A percentile compares a stretch with the other conserved stretches of the same genome.
phyloP scores from a whole-genome alignment of 2,329 filamentous ascomycete genomes.

The Knoxdaviesia proteae region DNA sequence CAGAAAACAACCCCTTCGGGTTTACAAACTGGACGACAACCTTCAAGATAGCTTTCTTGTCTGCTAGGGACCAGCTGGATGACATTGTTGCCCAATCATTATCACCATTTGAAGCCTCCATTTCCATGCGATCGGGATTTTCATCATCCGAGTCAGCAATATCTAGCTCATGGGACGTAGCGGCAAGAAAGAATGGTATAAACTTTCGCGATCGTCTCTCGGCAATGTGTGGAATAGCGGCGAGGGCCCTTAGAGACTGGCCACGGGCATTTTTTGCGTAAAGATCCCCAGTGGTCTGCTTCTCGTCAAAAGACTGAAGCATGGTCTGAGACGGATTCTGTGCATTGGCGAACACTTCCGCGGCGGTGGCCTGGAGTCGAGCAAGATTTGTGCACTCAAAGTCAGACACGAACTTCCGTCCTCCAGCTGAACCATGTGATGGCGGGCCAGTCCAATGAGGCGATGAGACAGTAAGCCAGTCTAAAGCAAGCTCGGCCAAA shows the following conservation, averaged over 20 bases:
- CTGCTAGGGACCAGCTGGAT: conserved; percentile 48
- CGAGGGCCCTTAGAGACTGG: conserved; percentile 63
- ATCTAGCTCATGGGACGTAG: conserved; percentile 39
- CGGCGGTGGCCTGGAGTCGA: conserved; percentile 30
- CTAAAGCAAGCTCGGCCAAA: conserved; percentile 51
- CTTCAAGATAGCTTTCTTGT: conserved; percentile 64
- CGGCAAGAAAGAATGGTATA: conserved; percentile 68
- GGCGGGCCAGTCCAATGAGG: conserved; percentile 27
- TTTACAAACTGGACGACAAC: conserved; percentile 77
- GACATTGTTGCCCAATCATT: conserved; percentile 15
- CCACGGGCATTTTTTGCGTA: conserved; percentile 39
- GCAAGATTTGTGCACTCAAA: conserved; percentile 70
- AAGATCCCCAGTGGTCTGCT: conserved; percentile 32
- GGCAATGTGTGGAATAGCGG: conserved; percentile 51
- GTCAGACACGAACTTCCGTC: conserved; percentile 33
- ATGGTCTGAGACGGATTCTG: conserved; percentile 36
- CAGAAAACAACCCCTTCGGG: conserved; percentile 61
- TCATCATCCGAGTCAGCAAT: conserved; percentile 12
- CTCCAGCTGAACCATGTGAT: conserved; percentile 13
- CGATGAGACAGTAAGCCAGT: conserved; percentile 49
- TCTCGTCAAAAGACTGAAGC: conserved; percentile 39
- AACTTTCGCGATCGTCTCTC: conserved; percentile 73
- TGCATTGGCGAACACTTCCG: conserved; percentile 29
- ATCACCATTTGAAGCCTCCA: conserved; percentile 22
- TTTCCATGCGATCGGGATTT: conserved; percentile 16